Base-by-base conservation (phyloP, 768 basidiomycete species). In the Pleurotus sapidus region DNA sequence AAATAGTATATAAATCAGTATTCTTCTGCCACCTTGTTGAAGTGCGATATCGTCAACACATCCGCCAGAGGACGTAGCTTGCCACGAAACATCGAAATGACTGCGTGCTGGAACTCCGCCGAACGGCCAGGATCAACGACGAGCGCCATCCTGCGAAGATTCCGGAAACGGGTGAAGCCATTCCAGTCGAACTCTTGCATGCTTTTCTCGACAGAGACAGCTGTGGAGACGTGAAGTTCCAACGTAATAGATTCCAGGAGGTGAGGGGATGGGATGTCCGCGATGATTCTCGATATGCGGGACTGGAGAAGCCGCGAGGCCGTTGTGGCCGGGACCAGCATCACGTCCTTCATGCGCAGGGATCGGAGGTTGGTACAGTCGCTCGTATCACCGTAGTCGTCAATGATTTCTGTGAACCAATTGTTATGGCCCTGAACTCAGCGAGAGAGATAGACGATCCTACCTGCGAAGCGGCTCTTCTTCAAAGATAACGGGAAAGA, bases 131-230 rank as follows among this genome's bases (percentile, higher is more conserved):
- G 51, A 24, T 39, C 51, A 5, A 54, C 39, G 23, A 54, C 6
- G 51, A 54, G 23, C 9, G 51, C 17, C 42, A 54, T 54, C n/a
- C 51, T 24, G 38, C 38, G 51, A 23, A 54, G 51, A 12, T 18
- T 37, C 20, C 38, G 51, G 17, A 54, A 54, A 23, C 51, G 51
- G 6, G 46, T 30, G 38, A 54, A 5, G 17, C 30, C 17, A 18
- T 20, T 54, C 51, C 51, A 54, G 51, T 54, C 51, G 17, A 54
- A 54, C 18, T 20, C 23, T n/a, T 43, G 51, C 12, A 54, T 39
- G 38, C 18, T 54, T 12, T 54, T 54, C 51, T 54, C 51, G 6
- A 54, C n/a, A 54, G 38, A 14, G 18, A 23, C 4, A 4, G 15
- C 23, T 11, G 51, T 17, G 17, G 51, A 18, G 38, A 54, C 42